Conservation (phyloP, 768 basidiomycete genomes). For the Strobilomyces echinocephalus region DNA sequence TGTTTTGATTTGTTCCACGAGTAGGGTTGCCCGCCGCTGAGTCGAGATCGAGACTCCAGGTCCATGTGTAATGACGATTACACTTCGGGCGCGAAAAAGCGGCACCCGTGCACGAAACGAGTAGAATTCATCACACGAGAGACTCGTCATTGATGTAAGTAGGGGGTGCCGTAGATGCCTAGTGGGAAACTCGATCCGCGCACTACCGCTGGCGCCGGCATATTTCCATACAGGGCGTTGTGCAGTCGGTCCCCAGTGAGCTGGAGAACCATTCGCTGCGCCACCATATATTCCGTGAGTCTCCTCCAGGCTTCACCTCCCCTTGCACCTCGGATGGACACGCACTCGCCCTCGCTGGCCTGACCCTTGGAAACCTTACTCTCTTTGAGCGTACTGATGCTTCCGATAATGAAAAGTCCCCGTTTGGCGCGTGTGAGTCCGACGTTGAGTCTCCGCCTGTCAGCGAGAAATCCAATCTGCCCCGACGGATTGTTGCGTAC, state of each 20-base stretch:
- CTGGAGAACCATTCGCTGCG: slow-evolving; percentile 48
- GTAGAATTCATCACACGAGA: neutral
- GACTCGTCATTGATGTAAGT: slow-evolving; percentile 9
- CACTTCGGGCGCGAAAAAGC: neutral
- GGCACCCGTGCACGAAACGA: slow-evolving; percentile 1
- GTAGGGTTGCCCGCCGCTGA: slow-evolving; percentile 7
- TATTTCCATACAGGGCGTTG: slow-evolving; percentile 28
- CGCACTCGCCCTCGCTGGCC: slow-evolving; percentile 7
- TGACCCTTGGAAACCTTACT: slow-evolving; percentile 35
- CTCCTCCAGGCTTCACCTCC: slow-evolving; percentile 57
- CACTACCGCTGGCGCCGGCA: slow-evolving; percentile 10
- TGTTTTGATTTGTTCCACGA: slow-evolving; percentile 10
- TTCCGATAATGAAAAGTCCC: slow-evolving; percentile 80
- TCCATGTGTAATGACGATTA: slow-evolving; percentile 1
- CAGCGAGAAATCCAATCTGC: slow-evolving; percentile 84
- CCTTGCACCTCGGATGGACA: slow-evolving; percentile 30
- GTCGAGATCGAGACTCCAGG: neutral
- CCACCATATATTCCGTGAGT: slow-evolving; percentile 53
- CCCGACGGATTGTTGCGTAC: slow-evolving; percentile 77
- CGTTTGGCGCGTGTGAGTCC: slow-evolving; percentile 86
- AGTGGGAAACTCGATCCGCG: slow-evolving; percentile 4
- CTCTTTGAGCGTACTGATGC: slow-evolving; percentile 54
- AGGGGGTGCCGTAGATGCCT: slow-evolving; percentile 2
- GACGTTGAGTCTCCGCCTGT: slow-evolving; percentile 82
- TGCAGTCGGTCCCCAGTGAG: slow-evolving; percentile 42